These are phyloP conservation scores for Malbranchea cinnamomea DNA, from an alignment of 2,329 filamentous ascomycete species.

Conservation along the genomic window DNA sequence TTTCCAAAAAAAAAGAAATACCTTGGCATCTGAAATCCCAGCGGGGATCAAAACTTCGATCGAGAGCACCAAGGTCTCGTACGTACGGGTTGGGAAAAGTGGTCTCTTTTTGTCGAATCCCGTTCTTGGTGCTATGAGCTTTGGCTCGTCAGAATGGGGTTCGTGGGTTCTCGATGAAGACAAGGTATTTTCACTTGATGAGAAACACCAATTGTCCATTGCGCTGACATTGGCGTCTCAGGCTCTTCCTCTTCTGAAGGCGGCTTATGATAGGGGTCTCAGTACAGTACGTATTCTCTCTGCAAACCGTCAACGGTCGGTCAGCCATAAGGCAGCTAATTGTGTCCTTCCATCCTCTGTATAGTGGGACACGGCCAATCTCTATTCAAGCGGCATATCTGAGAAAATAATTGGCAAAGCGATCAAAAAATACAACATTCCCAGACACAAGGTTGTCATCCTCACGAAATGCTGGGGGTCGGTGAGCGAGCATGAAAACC, in stretches of 20 bases:
- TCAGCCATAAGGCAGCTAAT: not conserved
- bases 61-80: constrained; percentile 4
- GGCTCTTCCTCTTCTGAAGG: constrained; percentile 7
- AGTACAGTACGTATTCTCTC: constrained; percentile 6
- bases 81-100: constrained; percentile 9
- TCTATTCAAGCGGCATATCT: constrained; percentile 40
- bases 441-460: constrained; percentile 41
- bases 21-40: too few relatives aligned
- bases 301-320: not conserved
- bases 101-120: constrained; percentile 15
- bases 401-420: constrained; percentile 41
- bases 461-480: constrained; percentile 39
- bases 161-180: constrained; percentile 8
- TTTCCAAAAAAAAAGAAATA: too few relatives aligned
- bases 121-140: constrained; percentile 12
- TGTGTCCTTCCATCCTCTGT: not conserved
- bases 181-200: too few relatives aligned
- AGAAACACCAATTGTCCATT: too few relatives aligned
- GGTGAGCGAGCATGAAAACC: constrained; percentile 17
- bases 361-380: constrained; percentile 22
- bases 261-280: constrained; percentile 7
- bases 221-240: too few relatives aligned
- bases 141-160: constrained; percentile 7
- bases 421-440: constrained; percentile 42
- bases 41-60: not conserved